Evolutionary conservation across 2,329 filamentous ascomycete genomes (phyloP).

Genomic region (Arthrobotrys musiformis): DNA sequence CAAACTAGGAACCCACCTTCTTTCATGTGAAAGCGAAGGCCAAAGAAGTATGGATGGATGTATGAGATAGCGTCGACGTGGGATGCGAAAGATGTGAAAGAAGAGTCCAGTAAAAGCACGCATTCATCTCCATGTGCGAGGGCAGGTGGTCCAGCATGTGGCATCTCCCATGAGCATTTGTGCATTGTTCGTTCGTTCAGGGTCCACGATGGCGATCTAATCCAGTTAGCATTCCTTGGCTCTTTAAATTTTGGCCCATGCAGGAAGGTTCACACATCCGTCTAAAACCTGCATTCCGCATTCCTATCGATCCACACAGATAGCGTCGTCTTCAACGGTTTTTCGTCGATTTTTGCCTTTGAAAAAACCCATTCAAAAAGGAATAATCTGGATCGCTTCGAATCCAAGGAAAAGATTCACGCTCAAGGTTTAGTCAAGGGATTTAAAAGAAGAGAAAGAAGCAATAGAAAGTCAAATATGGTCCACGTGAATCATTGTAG

Average conservation of each 20-base stretch:
- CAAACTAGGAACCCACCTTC: slow-evolving; percentile 8
- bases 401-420: background rate
- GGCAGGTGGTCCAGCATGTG: slow-evolving; percentile 29
- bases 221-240: slow-evolving; percentile 4
- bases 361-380: too few relatives aligned
- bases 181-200: slow-evolving; percentile 15
- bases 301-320: slow-evolving; percentile 28
- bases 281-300: background rate
- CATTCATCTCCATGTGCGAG: slow-evolving; percentile 44
- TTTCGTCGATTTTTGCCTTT: slow-evolving; percentile 1
- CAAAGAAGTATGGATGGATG: too few relatives aligned
- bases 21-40: slow-evolving; percentile 44
- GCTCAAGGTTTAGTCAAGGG: background rate
- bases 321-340: background rate
- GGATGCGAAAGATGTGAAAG: slow-evolving; percentile 2
- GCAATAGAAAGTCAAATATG: slow-evolving; percentile 9
- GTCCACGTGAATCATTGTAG: slow-evolving; percentile 25
- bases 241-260: slow-evolving; percentile 6
- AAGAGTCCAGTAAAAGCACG: slow-evolving; percentile 30
- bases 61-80: too few relatives aligned
- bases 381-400: background rate
- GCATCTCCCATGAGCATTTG: slow-evolving; percentile 24
- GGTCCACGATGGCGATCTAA: slow-evolving; percentile 13
- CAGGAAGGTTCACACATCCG: background rate
- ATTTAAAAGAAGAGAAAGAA: background rate